Evolutionary conservation across 139 green algal genomes (phyloP).

Genomic region (Chlamydomonas applanata): DNA sequence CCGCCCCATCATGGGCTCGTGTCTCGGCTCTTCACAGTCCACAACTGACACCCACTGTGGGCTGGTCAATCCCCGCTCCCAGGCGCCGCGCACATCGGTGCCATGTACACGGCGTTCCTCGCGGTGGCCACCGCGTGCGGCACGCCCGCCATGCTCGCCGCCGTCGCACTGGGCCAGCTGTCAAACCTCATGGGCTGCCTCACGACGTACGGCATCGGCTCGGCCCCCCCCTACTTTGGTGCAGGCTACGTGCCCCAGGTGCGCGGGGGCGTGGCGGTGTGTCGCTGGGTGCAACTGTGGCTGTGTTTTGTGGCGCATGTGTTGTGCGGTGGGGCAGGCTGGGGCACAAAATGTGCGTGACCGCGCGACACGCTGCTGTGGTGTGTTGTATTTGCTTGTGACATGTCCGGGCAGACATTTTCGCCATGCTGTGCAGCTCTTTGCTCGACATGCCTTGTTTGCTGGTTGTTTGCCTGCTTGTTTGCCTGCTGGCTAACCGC

Average conservation of each 20-base stretch:
- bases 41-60: too few relatives aligned
- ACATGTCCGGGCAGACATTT: too few relatives aligned
- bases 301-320: neutral
- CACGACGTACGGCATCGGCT: constrained; percentile 99
- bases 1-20: too few relatives aligned
- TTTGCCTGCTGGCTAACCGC: too few relatives aligned
- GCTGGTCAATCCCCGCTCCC: neutral
- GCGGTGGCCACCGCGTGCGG: constrained; percentile 90
- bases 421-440: too few relatives aligned
- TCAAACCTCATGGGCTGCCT: constrained; percentile 99
- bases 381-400: too few relatives aligned
- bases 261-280: too few relatives aligned
- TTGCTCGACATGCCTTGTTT: too few relatives aligned
- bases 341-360: neutral
- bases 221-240: constrained; percentile 93
- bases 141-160: constrained; percentile 67
- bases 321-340: neutral
- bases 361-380: neutral
- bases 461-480: too few relatives aligned
- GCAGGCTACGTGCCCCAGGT: constrained; percentile 74
- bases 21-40: too few relatives aligned
- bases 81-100: constrained; percentile 97
- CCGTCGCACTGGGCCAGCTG: constrained; percentile 77
- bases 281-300: neutral
- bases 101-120: constrained; percentile 99